phyloP scores from a whole-genome alignment of 2,329 filamentous ascomycete genomes.

The Diaporthe amygdali region DNA sequence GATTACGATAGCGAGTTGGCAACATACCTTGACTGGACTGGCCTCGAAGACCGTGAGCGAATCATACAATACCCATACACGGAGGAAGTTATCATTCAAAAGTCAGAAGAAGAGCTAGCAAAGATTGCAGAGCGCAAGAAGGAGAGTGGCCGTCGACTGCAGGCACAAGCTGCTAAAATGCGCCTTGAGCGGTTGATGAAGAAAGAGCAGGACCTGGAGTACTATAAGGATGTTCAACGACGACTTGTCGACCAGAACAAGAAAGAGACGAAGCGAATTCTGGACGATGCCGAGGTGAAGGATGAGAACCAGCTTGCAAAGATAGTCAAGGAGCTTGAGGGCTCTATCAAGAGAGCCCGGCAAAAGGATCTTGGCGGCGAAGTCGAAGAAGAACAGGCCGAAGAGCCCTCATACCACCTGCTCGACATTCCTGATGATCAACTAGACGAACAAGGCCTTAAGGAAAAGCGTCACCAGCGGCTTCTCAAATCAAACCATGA shows the following conservation, averaged over 20 bases:
- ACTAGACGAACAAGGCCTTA: conserved; percentile 87
- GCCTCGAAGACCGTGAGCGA: conserved; percentile 85
- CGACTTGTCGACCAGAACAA: conserved; percentile 79
- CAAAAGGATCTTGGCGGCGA: conserved; percentile 91
- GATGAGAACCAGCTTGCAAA: conserved; percentile 87
- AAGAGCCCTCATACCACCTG: conserved; percentile 84
- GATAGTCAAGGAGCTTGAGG: conserved; percentile 86
- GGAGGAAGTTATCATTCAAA: conserved; percentile 87
- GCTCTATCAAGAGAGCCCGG: conserved; percentile 84
- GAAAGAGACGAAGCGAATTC: conserved; percentile 84
- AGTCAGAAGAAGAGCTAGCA: conserved; percentile 92
- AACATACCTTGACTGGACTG: conserved; percentile 86
- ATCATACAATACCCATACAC: conserved; percentile 94
- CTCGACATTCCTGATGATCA: conserved; percentile 90
- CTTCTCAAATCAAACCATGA: conserved; percentile 95
- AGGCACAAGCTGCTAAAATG: conserved; percentile 98
- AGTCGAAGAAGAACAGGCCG: conserved; percentile 78
- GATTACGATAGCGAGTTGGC: conserved; percentile 82
- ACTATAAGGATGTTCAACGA: conserved; percentile 83
- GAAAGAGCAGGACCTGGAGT: conserved; percentile 94
- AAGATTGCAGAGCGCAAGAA: conserved; percentile 92
- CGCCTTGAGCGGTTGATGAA: conserved; percentile 91
- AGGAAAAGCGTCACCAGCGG: conserved; percentile 90
- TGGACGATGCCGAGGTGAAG: conserved; percentile 91
- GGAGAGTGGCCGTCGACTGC: conserved; percentile 87